Percentiles rank a stretch among this genome's conserved stretches.
Evolutionary conservation across 805 yeast species (phyloP).

Genomic region (Metschnikowia dekortorum): DNA sequence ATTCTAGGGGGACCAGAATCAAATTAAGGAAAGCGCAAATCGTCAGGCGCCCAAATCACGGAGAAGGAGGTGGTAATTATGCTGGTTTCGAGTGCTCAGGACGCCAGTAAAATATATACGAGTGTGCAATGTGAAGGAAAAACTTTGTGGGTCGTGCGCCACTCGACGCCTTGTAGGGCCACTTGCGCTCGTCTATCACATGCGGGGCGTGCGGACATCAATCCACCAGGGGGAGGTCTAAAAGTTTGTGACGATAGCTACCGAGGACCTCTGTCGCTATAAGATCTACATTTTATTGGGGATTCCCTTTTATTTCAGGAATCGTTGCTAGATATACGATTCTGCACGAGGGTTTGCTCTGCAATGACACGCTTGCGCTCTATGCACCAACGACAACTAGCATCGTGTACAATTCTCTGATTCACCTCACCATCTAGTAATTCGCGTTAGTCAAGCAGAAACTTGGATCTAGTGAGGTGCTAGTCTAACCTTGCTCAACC

Average conservation of each 20-base stretch:
- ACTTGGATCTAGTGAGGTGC: not conserved
- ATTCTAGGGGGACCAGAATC: not conserved
- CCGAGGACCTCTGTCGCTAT: too few species aligned
- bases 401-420: too few species aligned
- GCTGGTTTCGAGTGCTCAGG: conserved; percentile 2
- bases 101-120: not conserved
- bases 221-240: not conserved
- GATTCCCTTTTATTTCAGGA: too few species aligned
- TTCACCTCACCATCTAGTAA: too few species aligned
- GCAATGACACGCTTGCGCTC: too few species aligned
- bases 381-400: too few species aligned
- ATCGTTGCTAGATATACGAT: too few species aligned
- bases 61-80: not conserved
- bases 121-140: conserved; percentile 9
- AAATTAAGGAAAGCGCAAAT: not conserved
- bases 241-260: too few species aligned
- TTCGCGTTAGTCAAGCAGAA: not conserved
- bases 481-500: conserved; percentile 13
- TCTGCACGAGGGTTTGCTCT: too few species aligned
- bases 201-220: not conserved
- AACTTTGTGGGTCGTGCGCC: conserved; percentile 9
- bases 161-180: conserved; percentile 1
- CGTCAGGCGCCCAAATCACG: conserved; percentile 1
- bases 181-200: not conserved
- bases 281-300: too few species aligned